These are phyloP conservation scores for Penicillium decumbens DNA, from an alignment of 2,329 filamentous ascomycete genomes.

Conservation along the genomic window DNA sequence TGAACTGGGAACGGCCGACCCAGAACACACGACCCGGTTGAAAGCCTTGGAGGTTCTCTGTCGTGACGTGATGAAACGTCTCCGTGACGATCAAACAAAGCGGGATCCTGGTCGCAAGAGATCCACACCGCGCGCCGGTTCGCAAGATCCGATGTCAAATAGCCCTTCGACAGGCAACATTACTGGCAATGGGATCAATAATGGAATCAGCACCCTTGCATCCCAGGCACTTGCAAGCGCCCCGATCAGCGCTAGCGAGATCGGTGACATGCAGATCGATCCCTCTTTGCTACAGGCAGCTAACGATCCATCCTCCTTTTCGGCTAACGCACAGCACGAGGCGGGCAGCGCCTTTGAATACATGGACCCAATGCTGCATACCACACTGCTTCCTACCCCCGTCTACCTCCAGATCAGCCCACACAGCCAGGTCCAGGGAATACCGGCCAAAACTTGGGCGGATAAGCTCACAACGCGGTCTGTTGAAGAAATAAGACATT, in stretches of 20 bases:
- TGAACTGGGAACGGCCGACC: constrained; percentile 48
- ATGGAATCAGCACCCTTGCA: constrained; percentile 43
- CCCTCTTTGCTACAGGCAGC: constrained; percentile 58
- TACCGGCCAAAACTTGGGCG: constrained; percentile 55
- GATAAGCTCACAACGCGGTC: constrained; percentile 57
- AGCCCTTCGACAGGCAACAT: constrained; percentile 22
- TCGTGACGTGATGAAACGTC: constrained; percentile 71
- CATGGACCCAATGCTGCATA: constrained; percentile 35
- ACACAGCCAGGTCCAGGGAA: constrained; percentile 51
- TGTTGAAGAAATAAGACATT: constrained; percentile 59
- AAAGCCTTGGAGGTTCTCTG: constrained; percentile 67
- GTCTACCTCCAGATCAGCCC: constrained; percentile 67
- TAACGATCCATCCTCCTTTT: constrained; percentile 44
- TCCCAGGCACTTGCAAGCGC: constrained; percentile 44
- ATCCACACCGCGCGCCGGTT: constrained; percentile 23
- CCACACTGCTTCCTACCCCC: constrained; percentile 45
- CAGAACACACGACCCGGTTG: constrained; percentile 52
- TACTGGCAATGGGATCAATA: constrained; percentile 29
- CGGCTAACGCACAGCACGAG: constrained; percentile 34
- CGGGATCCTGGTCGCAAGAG: constrained; percentile 48
- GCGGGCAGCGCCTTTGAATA: constrained; percentile 31
- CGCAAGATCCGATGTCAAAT: constrained; percentile 22
- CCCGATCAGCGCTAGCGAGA: constrained; percentile 36
- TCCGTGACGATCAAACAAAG: constrained; percentile 62
- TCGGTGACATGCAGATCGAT: constrained; percentile 58